Conservation (phyloP, 1,139 yeast species). For the Candida anutae region DNA sequence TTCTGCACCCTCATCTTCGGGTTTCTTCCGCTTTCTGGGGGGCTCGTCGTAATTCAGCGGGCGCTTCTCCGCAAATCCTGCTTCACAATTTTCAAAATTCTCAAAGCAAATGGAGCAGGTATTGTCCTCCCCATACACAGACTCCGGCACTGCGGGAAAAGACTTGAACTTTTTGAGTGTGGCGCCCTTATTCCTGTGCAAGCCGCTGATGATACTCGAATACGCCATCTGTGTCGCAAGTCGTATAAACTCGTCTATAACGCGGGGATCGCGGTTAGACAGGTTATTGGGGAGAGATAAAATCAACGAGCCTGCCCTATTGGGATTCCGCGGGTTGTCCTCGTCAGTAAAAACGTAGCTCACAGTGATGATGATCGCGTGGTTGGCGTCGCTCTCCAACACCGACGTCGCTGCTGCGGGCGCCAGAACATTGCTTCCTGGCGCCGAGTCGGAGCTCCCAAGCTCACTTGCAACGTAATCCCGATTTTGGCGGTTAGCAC, state of each 20-base stretch:
- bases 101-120: slow-evolving; percentile 69
- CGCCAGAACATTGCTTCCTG: not conserved
- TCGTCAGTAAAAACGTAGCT: slow-evolving; percentile 40
- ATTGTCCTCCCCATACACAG: slow-evolving; percentile 22
- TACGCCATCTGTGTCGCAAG: slow-evolving; percentile 67
- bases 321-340: slow-evolving; percentile 31
- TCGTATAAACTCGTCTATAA: slow-evolving; percentile 49
- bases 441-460: not conserved
- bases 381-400: slow-evolving; percentile 4
- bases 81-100: slow-evolving; percentile 22
- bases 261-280: slow-evolving; percentile 45
- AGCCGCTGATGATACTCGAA: slow-evolving; percentile 45
- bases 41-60: not conserved
- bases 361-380: slow-evolving; percentile 36
- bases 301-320: slow-evolving; percentile 47
- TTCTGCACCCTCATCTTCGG: no score
- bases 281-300: slow-evolving; percentile 61
- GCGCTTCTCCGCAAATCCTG: no score
- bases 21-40: no score
- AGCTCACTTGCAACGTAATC: no score
- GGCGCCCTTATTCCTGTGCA: slow-evolving; percentile 40
- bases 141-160: slow-evolving; percentile 28
- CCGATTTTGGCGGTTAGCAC: no score
- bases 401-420: not conserved
- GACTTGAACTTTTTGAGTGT: slow-evolving; percentile 44